phyloP scores from a whole-genome alignment of 2,329 filamentous ascomycete genomes.

The Fusarium sp. region DNA sequence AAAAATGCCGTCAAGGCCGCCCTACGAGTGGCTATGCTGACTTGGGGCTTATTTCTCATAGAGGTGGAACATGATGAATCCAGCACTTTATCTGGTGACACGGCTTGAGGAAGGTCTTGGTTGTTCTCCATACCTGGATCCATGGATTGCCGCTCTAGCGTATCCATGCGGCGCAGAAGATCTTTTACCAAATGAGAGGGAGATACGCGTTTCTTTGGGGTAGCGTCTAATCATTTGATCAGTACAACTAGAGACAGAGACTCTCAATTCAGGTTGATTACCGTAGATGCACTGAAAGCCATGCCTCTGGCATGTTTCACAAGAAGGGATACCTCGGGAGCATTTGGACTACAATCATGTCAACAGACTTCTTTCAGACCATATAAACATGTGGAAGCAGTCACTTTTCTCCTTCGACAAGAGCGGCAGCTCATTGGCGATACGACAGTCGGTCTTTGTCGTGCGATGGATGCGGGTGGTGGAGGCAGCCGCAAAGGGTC shows the following conservation, averaged over 20 bases:
- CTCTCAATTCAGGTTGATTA: background rate
- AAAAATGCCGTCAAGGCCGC: slow-evolving; percentile 13
- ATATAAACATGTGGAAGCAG: background rate
- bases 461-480: background rate
- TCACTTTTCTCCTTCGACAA: slow-evolving; percentile 21
- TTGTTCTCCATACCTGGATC: background rate
- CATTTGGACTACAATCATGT: slow-evolving; percentile 16
- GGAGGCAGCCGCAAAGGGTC: background rate
- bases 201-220: slow-evolving; percentile 17
- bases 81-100: background rate
- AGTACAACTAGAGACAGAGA: background rate
- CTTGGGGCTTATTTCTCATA: background rate
- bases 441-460: background rate
- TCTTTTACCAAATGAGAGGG: slow-evolving; percentile 18
- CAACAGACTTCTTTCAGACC: background rate
- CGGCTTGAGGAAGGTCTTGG: background rate
- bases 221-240: slow-evolving; percentile 7
- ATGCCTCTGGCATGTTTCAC: slow-evolving; percentile 21
- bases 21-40: slow-evolving; percentile 5
- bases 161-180: slow-evolving; percentile 17
- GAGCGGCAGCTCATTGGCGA: slow-evolving; percentile 25
- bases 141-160: slow-evolving; percentile 11
- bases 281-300: slow-evolving; percentile 24
- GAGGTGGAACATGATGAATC: background rate
- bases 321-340: slow-evolving; percentile 16